These are phyloP conservation scores for Plasmodium relictum DNA, from an alignment of 169 alveolate species.

Conservation along the genomic window DNA sequence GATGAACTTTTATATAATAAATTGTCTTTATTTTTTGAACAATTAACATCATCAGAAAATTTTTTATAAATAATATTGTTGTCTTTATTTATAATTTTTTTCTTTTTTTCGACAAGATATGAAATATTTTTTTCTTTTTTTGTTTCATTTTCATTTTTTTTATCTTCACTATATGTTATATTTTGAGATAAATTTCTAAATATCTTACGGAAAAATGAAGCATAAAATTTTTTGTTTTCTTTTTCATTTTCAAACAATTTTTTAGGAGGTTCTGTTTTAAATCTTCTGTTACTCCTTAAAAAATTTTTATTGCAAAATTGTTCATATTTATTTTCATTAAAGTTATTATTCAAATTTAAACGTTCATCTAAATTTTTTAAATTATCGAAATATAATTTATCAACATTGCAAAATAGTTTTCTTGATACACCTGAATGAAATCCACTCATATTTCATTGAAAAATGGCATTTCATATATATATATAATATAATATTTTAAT, in stretches of 20 bases:
- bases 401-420: constrained; percentile 41
- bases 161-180: constrained; percentile 13
- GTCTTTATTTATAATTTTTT: no score
- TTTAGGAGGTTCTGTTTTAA: constrained; percentile 70
- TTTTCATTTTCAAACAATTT: constrained; percentile 8
- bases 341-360: constrained; percentile 58
- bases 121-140: not conserved
- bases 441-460: constrained; percentile 21
- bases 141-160: not conserved
- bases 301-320: constrained; percentile 1
- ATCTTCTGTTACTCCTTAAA: constrained; percentile 47
- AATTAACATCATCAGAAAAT: no score
- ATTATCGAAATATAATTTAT: constrained; percentile 65
- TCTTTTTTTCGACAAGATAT: not conserved
- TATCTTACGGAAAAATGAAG: constrained; percentile 50
- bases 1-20: not conserved
- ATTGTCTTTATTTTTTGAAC: not conserved
- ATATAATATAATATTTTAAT: no score
- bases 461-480: no score
- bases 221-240: not conserved
- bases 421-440: constrained; percentile 17
- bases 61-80: no score
- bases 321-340: constrained; percentile 63
- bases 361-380: constrained; percentile 55
- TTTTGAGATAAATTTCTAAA: constrained; percentile 38